Percentiles rank a stretch among this genome's conserved stretches.
Evolutionary conservation across 192 early-diverging fungal genomes (phyloP).

Genomic region (Dispira parvispora): DNA sequence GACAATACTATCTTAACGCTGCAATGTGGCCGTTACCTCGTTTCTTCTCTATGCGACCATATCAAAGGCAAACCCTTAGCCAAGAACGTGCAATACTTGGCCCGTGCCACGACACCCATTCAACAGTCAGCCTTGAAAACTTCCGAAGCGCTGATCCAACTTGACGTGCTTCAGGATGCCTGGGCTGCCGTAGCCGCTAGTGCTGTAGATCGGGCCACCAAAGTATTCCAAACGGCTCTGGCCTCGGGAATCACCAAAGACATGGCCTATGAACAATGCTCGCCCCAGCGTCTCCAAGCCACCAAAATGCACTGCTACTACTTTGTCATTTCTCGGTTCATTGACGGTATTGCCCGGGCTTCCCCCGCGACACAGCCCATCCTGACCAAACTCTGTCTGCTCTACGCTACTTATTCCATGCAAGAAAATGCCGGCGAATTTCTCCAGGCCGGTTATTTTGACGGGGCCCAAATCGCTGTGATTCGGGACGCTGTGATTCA

Average conservation of each 20-base stretch:
- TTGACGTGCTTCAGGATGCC: conserved; percentile 53
- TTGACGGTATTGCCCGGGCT: conserved; percentile 47
- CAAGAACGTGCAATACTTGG: conserved; percentile 61
- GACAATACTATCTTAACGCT: conserved; percentile 86
- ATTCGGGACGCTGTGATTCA: conserved; percentile 45
- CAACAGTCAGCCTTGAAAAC: conserved; percentile 32
- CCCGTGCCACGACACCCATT: conserved; percentile 29
- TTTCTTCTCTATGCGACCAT: conserved; percentile 48
- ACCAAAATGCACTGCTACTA: conserved; percentile 75
- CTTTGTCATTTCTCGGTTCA: conserved; percentile 74
- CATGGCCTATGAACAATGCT: conserved; percentile 72
- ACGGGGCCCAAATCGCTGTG: conserved; percentile 45
- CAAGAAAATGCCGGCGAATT: conserved; percentile 70
- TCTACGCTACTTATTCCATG: conserved; percentile 74
- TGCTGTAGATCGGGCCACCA: conserved; percentile 63
- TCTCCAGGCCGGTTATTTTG: conserved; percentile 72
- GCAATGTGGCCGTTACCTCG: conserved; percentile 75
- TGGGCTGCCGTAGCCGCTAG: conserved; percentile 70
- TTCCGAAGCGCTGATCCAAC: conserved; percentile 28
- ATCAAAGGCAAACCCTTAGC: conserved; percentile 60
- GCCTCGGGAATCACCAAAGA: conserved; percentile 53
- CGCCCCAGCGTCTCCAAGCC: conserved; percentile 64
- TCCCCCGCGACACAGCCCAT: conserved; percentile 39
- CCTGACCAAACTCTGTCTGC: conserved; percentile 49
- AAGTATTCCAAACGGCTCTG: conserved; percentile 52